Conservation (phyloP, 2,329 filamentous ascomycete genomes). For the Paramyrothecium roridum region DNA sequence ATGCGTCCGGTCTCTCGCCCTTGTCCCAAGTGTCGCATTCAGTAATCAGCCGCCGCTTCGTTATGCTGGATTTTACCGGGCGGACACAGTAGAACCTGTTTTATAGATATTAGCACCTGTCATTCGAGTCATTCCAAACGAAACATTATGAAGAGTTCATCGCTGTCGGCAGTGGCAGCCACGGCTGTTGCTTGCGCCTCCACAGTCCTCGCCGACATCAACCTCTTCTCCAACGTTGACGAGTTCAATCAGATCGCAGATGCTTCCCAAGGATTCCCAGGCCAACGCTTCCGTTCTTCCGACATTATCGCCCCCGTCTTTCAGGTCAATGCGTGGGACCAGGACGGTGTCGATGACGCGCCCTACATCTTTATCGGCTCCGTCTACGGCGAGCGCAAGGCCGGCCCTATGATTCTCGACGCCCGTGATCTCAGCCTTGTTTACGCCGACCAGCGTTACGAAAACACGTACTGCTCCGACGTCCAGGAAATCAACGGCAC, state of each 20-base stretch:
- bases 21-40: no score
- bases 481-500: slow-evolving; percentile 25
- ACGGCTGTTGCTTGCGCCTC: slow-evolving; percentile 4
- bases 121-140: not conserved
- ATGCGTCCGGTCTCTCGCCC: no score
- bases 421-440: slow-evolving; percentile 31
- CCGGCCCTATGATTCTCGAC: slow-evolving; percentile 31
- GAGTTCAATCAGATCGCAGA: slow-evolving; percentile 22
- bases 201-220: slow-evolving; percentile 18
- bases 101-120: not conserved
- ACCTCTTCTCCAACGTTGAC: slow-evolving; percentile 17
- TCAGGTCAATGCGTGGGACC: slow-evolving; percentile 27
- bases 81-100: not conserved
- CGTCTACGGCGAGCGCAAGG: slow-evolving; percentile 15
- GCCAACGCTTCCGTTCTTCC: slow-evolving; percentile 28
- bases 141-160: not conserved
- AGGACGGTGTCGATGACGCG: slow-evolving; percentile 18
- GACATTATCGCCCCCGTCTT: slow-evolving; percentile 28
- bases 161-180: not conserved
- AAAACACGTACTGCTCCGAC: slow-evolving; percentile 18
- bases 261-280: slow-evolving; percentile 20
- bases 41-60: no score
- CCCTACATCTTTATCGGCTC: slow-evolving; percentile 29
- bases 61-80: not conserved
- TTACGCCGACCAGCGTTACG: slow-evolving; percentile 30